Base-by-base conservation (phyloP, 2,329 filamentous ascomycete species). In the Cladobotryum mycophilum region DNA sequence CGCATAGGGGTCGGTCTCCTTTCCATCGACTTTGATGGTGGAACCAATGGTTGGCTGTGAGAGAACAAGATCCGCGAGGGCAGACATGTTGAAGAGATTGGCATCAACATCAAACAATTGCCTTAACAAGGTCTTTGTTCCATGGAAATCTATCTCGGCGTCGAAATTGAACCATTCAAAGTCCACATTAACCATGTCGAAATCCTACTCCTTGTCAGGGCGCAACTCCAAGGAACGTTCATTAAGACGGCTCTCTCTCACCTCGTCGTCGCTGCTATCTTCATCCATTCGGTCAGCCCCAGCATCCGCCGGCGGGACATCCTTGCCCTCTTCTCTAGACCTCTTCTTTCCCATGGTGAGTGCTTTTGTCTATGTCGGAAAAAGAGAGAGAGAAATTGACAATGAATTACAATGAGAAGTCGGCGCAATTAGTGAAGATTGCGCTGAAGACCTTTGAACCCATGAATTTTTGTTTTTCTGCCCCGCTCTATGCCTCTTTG, bases 101-200 rank as follows among this genome's bases (percentile, higher is more conserved):
- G 86, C 80, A 71, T 99, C 93, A 48, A 88, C 82, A 68, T 97
- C 93, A 67, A 99, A 85, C 40, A 99, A 82, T 69, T 99, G 93
- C 53, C 92, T 87, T 53, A 96, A 71, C 7, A 99, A 82, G 9
- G 83, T 86, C 69, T 96, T 96, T 60, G 95, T 81, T 52, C 93
- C 93, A 70, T 97, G 92, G 70, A 97, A 97, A 70, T 99, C 93
- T 61, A 95, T 79, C 7, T 87, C 82, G 2, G 88, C 78, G 61
- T 93, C 86, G 55, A 92, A 95, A 71, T 96, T 95, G 74, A 97
- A 99, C 88, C 90, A 97, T 74, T 99, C 93, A 63, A 99, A 99
- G 58, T 97, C 92, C 52, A 97, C 90, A 65, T 97, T 86, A 58
- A 99, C 83, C 67, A 92, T 86, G 65, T 96, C 88, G 63, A 90